Evolutionary conservation across 768 basidiomycete species (phyloP).

Genomic region (Boletus vermiculosoides): DNA sequence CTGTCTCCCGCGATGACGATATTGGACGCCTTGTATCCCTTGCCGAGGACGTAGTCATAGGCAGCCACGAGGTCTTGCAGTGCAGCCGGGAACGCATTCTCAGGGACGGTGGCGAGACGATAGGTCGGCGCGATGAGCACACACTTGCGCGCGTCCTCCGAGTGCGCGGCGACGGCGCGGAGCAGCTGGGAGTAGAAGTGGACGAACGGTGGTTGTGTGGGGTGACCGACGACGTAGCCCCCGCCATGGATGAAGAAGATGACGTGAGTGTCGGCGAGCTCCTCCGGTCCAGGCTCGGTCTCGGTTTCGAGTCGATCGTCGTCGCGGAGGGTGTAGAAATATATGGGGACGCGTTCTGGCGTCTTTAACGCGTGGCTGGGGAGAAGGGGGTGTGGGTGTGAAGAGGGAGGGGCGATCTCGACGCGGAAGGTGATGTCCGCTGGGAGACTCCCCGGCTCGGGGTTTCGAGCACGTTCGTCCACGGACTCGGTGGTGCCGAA

Average conservation of each 20-base stretch:
- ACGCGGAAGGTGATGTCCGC: constrained; percentile 10
- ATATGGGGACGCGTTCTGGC: constrained; percentile 23
- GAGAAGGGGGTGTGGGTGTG: constrained; percentile 1
- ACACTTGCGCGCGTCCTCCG: not conserved
- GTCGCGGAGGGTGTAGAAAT: constrained; percentile 13
- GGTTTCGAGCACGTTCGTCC: constrained; percentile 13
- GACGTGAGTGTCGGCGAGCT: constrained; percentile 7
- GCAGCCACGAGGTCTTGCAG: constrained; percentile 26
- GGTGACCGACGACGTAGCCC: constrained; percentile 18
- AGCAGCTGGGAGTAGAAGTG: constrained; percentile 10
- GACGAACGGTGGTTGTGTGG: constrained; percentile 2
- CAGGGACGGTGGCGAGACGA: constrained; percentile 23
- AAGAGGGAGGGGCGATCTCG: constrained; percentile 19
- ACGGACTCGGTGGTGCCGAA: constrained; percentile 7
- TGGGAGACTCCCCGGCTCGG: constrained; percentile 1
- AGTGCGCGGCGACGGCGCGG: constrained; percentile 1
- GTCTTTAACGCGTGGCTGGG: not conserved
- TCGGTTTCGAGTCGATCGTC: not conserved
- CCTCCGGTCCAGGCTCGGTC: not conserved
- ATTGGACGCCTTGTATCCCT: constrained; percentile 26
- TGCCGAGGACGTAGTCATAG: constrained; percentile 25
- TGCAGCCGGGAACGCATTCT: constrained; percentile 24
- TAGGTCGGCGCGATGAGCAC: constrained; percentile 24
- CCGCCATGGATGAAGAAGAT: constrained; percentile 29
- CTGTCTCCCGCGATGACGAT: constrained; percentile 24